A percentile compares a stretch with the other conserved stretches of the same genome.
These are phyloP conservation scores for Hypomontagnella submonticulosa DNA, from an alignment of 495 filamentous ascomycete species.

Conservation along the genomic window DNA sequence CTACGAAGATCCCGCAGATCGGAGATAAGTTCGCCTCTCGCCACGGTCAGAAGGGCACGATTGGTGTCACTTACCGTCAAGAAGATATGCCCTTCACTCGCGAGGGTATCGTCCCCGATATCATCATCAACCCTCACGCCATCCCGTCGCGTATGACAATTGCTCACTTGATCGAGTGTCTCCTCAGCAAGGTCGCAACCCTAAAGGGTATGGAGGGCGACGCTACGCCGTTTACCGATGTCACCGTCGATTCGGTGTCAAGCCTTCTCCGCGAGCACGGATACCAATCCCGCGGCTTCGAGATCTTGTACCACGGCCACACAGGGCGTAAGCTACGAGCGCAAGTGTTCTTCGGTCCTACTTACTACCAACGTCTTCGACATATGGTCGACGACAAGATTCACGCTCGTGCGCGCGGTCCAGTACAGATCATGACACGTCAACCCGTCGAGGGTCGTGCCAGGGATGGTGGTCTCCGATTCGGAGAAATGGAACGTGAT, in stretches of 20 bases:
- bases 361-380: constrained; percentile 97
- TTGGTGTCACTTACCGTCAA: constrained; percentile 95
- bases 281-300: constrained; percentile 96
- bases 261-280: constrained; percentile 87
- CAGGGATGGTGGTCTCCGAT: constrained; percentile 95
- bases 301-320: constrained; percentile 98
- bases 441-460: constrained; percentile 99
- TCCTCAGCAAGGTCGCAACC: constrained; percentile 92
- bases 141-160: constrained; percentile 99
- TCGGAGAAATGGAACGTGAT: constrained; percentile 99
- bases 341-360: constrained; percentile 96
- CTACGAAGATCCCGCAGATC: constrained; percentile 97
- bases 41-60: constrained; percentile 99
- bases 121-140: constrained; percentile 99
- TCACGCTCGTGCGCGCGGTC: constrained; percentile 93
- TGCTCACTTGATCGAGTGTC: constrained; percentile 99
- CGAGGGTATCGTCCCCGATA: constrained; percentile 89
- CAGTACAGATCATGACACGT: constrained; percentile 95
- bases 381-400: constrained; percentile 99
- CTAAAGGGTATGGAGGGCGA: constrained; percentile 94
- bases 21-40: constrained; percentile 99
- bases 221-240: constrained; percentile 97
- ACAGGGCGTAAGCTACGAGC: constrained; percentile 91
- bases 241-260: constrained; percentile 95
- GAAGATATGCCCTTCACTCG: constrained; percentile 99